Base-by-base conservation (phyloP, 2,329 filamentous ascomycete genomes). In the Microdochium bolleyi region DNA sequence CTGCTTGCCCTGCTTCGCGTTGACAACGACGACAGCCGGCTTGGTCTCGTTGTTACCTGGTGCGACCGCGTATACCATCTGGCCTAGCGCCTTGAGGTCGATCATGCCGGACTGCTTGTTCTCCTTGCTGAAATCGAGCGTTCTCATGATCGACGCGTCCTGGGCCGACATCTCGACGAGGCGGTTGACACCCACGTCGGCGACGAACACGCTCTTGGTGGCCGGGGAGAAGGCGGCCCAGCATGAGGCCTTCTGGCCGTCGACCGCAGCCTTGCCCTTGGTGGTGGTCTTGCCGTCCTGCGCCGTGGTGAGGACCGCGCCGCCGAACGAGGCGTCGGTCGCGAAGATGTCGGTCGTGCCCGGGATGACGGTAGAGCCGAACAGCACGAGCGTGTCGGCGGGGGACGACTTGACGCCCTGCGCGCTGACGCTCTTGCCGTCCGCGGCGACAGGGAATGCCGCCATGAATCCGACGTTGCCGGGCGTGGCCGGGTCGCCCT, bases 271-370 rank as follows among this genome's bases (percentile, higher is more conserved):
- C 49, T 65, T 70, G n/a, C 66, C 68, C 34, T 67, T 64, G 0
- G 73, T 60, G 0, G 66, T 63, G 1, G 71, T 70, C 11, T 60
- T 51, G 14, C 62, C 57, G 8, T 55, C 67, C 3, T 51, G 49
- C 0, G 57, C 48, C 48, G 80, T 56, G 1, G 69, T 64, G 1
- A 85, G 61, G 4, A 82, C 68, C 0, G 72, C 74, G 0, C 67
- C 76, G 5, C 82, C 82, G 51, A 85, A 83, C 0, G 78, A 77
- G 0, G 81, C 75, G 52, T 85, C 82, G 0, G 81, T 80, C 0
- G 72, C 73, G 54, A 85, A 80, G 38, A 83, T 59, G 27, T 73
- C 62, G 2, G 59, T 66, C 0, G 70, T 70, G 0, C 67, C 68
- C 1, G 74, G 74, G 34, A 84, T 73, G 1, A 65, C 48, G 1